Evolutionary conservation across 345 rosid genomes (phyloP), one percentile per base, ranked within the genome.

Genomic region (Aquilaria yunnanensis): DNA sequence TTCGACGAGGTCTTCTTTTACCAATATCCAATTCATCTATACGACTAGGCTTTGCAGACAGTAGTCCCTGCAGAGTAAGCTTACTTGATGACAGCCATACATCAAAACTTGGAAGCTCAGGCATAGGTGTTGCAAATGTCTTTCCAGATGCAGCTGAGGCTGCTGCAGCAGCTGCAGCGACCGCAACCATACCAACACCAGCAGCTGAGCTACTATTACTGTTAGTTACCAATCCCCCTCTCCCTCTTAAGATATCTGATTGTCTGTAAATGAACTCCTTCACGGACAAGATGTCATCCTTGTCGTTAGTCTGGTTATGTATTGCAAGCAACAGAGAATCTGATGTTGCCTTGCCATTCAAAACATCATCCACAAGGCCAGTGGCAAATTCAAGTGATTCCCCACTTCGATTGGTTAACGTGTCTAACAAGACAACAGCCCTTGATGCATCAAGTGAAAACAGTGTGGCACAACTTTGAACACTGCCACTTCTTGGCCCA

Each of bases 121-220:
- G 85, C n/a, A 74, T 48, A 55, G 86, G 85, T 16, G 76, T 48
- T 60, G 70, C 43, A 57, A 57, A 72, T 41, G 81, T 56, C 77
- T 90, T 90, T 49, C 81, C 85, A 58, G 85, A 81, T 59, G 83
- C 80, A 67, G 83, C 85, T 46, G 94, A 90, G 66, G 89, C 97
- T 51, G 97, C 94, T 0, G 85, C 95, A 8, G 97, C 94, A 6
- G 97, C 94, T 5, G 94, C 94, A 59, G 96, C 97, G 65, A 74
- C 88, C 57, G 97, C 95, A 53, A 83, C 90, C 95, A 85, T 87
- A 60, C 96, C 94, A 59, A 76, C 87, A 31, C 87, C 97, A 68
- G 74, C 79, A 64, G 77, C 78, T 7, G 88, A 70, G 73, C 85
- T 81, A 67, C 77, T 74, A 58, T 72, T 83, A 37, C 79, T 37